Evolutionary conservation across 352 stramenopile genomes (phyloP), one percentile per base, ranked within the genome.

Genomic region (Phytopythium cucurbitacearum): DNA sequence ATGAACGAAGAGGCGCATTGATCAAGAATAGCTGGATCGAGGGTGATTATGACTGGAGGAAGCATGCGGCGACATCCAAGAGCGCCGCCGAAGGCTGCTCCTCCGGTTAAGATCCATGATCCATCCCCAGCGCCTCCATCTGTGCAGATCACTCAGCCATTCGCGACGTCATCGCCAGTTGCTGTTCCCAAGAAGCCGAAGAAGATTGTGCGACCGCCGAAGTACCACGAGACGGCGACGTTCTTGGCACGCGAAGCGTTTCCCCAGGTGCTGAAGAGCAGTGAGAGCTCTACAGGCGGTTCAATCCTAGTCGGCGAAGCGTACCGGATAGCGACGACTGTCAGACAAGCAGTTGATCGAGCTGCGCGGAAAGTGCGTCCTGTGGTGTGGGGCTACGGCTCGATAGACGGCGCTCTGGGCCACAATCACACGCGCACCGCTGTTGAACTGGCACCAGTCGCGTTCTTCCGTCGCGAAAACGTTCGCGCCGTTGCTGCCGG

Each of bases 361-460:
- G 59, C 69, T 15, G 61, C 59, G 3, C 51, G 67, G 9, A 47
- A 62, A 34, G 65, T 68, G 8, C 56, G 63, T 21, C 61, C 74
- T 15, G 54, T 87, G 21, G 69, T 69, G 0, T 89, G 79, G 79
- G 79, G 76, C 1, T 89, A 87, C 28, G 73, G 74, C 1, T 61
- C 50, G 12, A 70, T 46, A 7, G 72, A 89, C 43, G 79, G 79
- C 1, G 60, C 76, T 0, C 40, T 84, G 12, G 76, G 64, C 3
- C 70, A 79, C 38, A 54, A 66, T 36, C 68, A 64, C 21, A 75
- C 69, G 28, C 53, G 62, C 15, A 32, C 49, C 1, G 34, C 63
- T 1, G 63, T 56, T 7, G 10, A 40, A 33, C 62, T 78, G 39
- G 81, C 79, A 48, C 28, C 40, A 5, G 40, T 87, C 16, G 48